Percentiles rank a stretch among this genome's conserved stretches.
These are phyloP conservation scores for Chlorociboria aeruginascens DNA, from an alignment of 495 filamentous ascomycete species.

Conservation along the genomic window DNA sequence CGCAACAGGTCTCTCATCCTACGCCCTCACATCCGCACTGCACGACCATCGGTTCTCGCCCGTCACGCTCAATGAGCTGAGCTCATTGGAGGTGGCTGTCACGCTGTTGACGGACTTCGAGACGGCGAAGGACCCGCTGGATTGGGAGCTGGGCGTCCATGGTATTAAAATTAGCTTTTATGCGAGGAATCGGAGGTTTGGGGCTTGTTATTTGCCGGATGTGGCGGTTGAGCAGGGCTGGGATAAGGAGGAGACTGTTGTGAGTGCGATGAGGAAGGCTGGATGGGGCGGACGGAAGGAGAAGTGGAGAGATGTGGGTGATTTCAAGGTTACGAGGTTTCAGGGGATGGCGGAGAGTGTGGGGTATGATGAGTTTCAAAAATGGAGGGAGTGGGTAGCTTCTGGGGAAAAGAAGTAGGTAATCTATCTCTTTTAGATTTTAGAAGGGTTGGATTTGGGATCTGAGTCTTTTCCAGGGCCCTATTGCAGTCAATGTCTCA, in stretches of 20 bases:
- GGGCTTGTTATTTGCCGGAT: conserved; percentile 85
- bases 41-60: conserved; percentile 79
- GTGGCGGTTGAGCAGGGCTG: conserved; percentile 88
- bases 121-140: conserved; percentile 55
- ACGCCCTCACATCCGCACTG: conserved; percentile 82
- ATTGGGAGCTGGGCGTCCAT: conserved; percentile 79
- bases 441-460: not conserved
- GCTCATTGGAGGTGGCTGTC: conserved; percentile 54
- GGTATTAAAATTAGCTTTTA: conserved; percentile 70
- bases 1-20: conserved; percentile 56
- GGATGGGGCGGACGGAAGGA: conserved; percentile 63
- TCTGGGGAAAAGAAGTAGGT: not conserved
- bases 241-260: conserved; percentile 85
- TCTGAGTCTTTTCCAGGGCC: not conserved
- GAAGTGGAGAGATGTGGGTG: conserved; percentile 61
- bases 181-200: conserved; percentile 53
- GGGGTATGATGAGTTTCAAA: conserved; percentile 59
- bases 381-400: conserved; percentile 64
- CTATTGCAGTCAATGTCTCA: too few relatives aligned
- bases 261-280: conserved; percentile 87
- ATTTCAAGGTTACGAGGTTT: conserved; percentile 66
- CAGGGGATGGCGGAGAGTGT: conserved; percentile 64
- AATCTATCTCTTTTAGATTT: not conserved
- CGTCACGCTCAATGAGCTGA: conserved; percentile 54
- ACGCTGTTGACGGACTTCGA: conserved; percentile 72